These are phyloP conservation scores for Colletotrichum sojae DNA, from an alignment of 2,329 filamentous ascomycete genomes.

Conservation along the genomic window DNA sequence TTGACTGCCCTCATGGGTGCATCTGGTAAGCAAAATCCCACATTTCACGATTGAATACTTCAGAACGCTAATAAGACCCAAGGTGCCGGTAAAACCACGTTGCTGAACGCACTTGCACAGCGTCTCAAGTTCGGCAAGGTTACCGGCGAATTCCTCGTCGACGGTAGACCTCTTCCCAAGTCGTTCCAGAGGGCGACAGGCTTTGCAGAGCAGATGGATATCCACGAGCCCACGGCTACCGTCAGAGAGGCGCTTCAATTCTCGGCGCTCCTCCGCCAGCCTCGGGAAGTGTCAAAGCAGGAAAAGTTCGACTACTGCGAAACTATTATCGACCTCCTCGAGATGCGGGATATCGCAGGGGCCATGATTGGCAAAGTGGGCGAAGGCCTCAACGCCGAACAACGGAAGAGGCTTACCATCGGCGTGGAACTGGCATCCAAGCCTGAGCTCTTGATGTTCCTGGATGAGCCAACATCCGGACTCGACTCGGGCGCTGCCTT, in stretches of 20 bases:
- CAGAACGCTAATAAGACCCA: conserved; percentile 18
- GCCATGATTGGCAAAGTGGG: conserved; percentile 74
- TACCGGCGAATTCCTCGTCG: conserved; percentile 83
- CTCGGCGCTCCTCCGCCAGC: conserved; percentile 75
- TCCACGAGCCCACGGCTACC: conserved; percentile 76
- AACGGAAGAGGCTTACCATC: conserved; percentile 70
- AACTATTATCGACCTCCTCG: conserved; percentile 76
- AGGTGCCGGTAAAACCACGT: conserved; percentile 78
- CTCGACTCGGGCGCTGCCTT: conserved; percentile 72
- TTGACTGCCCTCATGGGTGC: conserved; percentile 83
- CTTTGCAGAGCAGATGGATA: conserved; percentile 75
- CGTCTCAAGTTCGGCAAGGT: conserved; percentile 84
- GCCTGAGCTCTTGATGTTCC: conserved; percentile 73
- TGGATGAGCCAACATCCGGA: conserved; percentile 74
- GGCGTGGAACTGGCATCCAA: conserved; percentile 70
- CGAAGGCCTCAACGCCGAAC: conserved; percentile 72
- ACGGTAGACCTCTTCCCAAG: conserved; percentile 78
- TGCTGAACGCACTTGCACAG: conserved; percentile 80
- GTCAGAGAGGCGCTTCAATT: conserved; percentile 77
- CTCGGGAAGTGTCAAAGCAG: conserved; percentile 65
- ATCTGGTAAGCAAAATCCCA: conserved; percentile 52
- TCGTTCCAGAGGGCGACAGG: conserved; percentile 87
- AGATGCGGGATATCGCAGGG: conserved; percentile 77
- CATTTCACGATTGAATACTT: background rate
- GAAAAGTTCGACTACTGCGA: conserved; percentile 80